phyloP scores from a whole-genome alignment of 345 rosid species.

The Syzygium aqueum region DNA sequence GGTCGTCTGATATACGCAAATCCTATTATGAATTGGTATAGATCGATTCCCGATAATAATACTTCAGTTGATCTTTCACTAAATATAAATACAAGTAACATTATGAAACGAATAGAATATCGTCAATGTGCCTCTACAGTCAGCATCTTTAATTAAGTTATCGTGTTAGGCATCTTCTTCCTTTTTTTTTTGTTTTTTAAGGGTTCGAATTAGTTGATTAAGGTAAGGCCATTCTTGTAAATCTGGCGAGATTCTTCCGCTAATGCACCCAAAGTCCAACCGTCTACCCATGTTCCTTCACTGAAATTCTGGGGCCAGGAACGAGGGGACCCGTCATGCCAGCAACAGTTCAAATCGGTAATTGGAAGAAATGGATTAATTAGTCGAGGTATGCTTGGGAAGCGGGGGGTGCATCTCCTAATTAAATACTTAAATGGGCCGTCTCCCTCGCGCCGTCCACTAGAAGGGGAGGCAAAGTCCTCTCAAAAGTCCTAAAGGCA shows the following conservation, averaged over 20 bases:
- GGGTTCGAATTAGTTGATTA: background rate
- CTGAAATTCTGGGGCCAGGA: background rate
- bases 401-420: background rate
- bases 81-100: background rate
- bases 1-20: background rate
- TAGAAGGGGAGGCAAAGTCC: background rate
- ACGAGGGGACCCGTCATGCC: background rate
- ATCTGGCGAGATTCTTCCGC: background rate
- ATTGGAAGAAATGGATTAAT: background rate
- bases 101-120: background rate
- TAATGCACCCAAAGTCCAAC: background rate
- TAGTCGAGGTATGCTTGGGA: background rate
- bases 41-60: background rate
- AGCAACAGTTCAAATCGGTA: background rate
- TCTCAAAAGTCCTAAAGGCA: background rate
- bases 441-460: background rate
- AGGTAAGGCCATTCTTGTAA: background rate
- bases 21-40: background rate
- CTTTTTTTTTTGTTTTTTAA: background rate
- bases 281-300: background rate
- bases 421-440: background rate
- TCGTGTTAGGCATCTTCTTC: background rate
- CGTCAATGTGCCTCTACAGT: accelerated
- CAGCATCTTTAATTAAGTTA: background rate
- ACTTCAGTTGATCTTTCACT: background rate